Evolutionary conservation across 805 yeast genomes (phyloP), one percentile per base, ranked within the genome.

Genomic region (Wickerhamomyces tratensis): DNA sequence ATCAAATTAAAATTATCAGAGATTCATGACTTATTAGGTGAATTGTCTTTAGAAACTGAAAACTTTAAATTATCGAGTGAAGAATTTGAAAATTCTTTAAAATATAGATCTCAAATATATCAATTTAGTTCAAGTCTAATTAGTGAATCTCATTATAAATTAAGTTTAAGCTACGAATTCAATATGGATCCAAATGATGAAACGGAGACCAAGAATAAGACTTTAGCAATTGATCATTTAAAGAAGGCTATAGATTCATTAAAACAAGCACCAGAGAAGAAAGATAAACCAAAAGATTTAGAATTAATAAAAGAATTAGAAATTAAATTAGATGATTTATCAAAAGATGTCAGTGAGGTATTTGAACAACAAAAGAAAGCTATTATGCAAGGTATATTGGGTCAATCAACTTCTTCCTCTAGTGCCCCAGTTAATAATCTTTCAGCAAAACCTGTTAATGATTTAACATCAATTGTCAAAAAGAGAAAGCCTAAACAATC

Each of bases 21-120:
- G 43, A 74, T 81, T 1, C 83, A 79, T 57, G 89, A 84, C 54
- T 61, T 89, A 10, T 67, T 88, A 14, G 98, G 98, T 31, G 97
- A 91, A 57, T 83, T 89, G 9, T 82, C 95, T 0, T 67, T 89
- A 37, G 98, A 91, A 56, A 76, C 93, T 2, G 97, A 91, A 52
- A 86, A 86, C 60, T 88, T 88, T 59, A 63, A 68, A 13, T 94
- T 86, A 59, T 86, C 96, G 0, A 74, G 82, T 0, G 64, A 65
- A 15, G 96, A 89, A 58, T 76, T 87, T 44, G 64, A 69, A 39
- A 62, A 73, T 15, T 69, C 86, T 36, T 67, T 85, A 33, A 62
- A 72, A 29, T 61, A 81, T 37, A 72, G 85, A 57, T 54, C 64
- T 40, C 62, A 74, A 43, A 56, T 84, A 11, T 80, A 50, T 38